Percentiles rank a stretch among this genome's conserved stretches.
Conservation (phyloP, 345 rosid genomes). For the Cardamine occulta region DNA sequence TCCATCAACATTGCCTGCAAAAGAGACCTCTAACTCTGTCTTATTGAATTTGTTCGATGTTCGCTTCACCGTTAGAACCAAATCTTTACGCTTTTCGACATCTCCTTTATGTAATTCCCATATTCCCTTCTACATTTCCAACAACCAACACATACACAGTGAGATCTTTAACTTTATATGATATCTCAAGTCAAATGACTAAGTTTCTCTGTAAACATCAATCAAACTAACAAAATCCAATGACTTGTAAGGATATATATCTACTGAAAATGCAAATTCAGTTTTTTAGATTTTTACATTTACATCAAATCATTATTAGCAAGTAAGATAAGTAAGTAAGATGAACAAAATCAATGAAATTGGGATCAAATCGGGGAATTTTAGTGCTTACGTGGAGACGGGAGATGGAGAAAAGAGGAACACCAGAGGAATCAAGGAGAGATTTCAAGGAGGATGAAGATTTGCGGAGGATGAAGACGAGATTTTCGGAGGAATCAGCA, state of each 20-base stretch:
- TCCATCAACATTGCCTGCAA: conserved; percentile 43
- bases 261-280: not conserved
- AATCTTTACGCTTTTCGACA: conserved; percentile 49
- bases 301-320: not conserved
- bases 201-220: conserved; percentile 4
- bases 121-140: conserved; percentile 56
- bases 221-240: conserved; percentile 5
- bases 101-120: conserved; percentile 72
- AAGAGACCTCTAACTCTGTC: conserved; percentile 65
- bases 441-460: conserved; percentile 41
- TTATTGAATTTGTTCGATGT: conserved; percentile 52
- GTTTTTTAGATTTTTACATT: not conserved
- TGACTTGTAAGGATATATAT: not conserved
- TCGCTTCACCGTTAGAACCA: conserved; percentile 61
- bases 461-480: conserved; percentile 51
- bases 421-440: conserved; percentile 58
- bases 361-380: not conserved
- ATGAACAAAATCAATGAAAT: not conserved
- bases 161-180: not conserved
- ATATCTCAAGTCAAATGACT: not conserved
- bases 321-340: not conserved
- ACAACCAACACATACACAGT: conserved; percentile 23
- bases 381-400: conserved; percentile 54
- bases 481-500: conserved; percentile 65
- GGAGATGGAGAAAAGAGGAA: conserved; percentile 52